phyloP scores from a whole-genome alignment of 352 stramenopile genomes.

The Thalassiosira mediterranea region DNA sequence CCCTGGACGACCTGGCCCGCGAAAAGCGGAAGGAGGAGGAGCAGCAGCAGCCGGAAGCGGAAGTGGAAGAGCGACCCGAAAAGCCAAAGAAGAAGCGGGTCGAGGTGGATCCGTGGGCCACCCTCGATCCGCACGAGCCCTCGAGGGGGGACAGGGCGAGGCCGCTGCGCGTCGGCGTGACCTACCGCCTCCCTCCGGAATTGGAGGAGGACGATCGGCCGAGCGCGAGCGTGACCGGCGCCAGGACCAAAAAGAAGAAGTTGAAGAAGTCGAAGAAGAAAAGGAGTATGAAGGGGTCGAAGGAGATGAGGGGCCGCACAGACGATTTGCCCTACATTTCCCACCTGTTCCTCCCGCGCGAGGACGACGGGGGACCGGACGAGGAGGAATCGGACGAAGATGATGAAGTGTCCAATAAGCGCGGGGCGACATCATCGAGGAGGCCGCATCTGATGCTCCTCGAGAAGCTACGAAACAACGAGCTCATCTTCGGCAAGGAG shows the following conservation, averaged over 20 bases:
- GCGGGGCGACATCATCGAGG: no score
- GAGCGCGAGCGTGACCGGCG: conserved; percentile 68
- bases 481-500: conserved; percentile 73
- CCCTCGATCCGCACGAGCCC: conserved; percentile 72
- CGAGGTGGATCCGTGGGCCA: conserved; percentile 64
- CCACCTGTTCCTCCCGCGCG: no score
- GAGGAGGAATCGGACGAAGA: no score
- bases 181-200: conserved; percentile 58
- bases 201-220: conserved; percentile 55
- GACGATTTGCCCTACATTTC: no score
- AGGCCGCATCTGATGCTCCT: conserved; percentile 47
- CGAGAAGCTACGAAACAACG: conserved; percentile 19
- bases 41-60: conserved; percentile 3
- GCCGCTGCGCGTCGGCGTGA: conserved; percentile 69
- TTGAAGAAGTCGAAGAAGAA: conserved; percentile 22
- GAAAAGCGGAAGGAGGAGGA: conserved; percentile 13
- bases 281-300: no score
- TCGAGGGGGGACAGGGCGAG: conserved; percentile 39
- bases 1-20: conserved; percentile 3
- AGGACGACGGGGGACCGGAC: no score
- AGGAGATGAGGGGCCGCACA: no score
- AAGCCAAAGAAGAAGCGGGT: conserved; percentile 20
- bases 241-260: conserved; percentile 42
- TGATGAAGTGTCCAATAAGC: no score
- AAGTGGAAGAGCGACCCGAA: conserved; percentile 18